phyloP scores from a whole-genome alignment of 306 rosid genomes.

The Castanea sativa region DNA sequence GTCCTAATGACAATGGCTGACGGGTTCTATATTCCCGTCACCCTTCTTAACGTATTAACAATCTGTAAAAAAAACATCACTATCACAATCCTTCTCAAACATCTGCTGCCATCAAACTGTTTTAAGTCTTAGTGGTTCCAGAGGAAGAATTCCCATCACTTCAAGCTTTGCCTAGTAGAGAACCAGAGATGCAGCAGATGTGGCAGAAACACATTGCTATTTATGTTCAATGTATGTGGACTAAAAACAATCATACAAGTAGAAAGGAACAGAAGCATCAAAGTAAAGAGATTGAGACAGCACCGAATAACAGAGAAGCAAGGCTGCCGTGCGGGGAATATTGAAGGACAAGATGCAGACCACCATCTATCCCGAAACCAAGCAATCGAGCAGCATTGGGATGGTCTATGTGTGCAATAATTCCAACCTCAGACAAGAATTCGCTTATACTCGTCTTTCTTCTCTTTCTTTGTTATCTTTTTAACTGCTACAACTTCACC shows the following conservation, averaged over 20 bases:
- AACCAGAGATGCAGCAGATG: not conserved
- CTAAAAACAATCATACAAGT: not conserved
- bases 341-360: slow-evolving; percentile 82
- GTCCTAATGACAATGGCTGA: no score
- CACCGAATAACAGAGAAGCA: slow-evolving; percentile 73
- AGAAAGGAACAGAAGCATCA: not conserved
- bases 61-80: no score
- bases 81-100: no score
- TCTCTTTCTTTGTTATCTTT: slow-evolving; percentile 65
- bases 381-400: slow-evolving; percentile 70
- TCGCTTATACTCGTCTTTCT: slow-evolving; percentile 65
- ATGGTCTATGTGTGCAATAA: slow-evolving; percentile 86
- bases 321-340: slow-evolving; percentile 80
- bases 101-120: no score
- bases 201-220: no score
- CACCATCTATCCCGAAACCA: slow-evolving; percentile 77
- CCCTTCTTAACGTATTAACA: no score
- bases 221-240: no score
- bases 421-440: slow-evolving; percentile 86
- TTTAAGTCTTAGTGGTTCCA: no score
- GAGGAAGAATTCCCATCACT: no score
- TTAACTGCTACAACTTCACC: slow-evolving; percentile 83
- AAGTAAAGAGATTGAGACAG: slow-evolving; percentile 15
- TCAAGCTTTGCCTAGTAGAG: not conserved
- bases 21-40: no score